Evolutionary conservation across 2,329 filamentous ascomycete genomes (phyloP).

Genomic region (Apiospora phragmitis): DNA sequence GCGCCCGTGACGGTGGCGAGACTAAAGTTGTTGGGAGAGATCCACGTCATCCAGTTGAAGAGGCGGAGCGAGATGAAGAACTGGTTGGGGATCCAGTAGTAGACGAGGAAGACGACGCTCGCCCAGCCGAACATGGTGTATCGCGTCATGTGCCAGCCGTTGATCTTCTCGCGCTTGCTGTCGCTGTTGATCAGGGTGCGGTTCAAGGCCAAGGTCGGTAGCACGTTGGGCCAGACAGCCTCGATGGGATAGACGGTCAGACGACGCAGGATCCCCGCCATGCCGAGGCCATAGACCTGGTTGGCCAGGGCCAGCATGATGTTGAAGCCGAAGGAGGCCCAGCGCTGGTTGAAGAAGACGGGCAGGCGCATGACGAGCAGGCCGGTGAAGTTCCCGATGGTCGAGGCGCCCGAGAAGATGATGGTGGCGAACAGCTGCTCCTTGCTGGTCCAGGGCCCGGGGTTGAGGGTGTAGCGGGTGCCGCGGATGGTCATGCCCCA

Average conservation of each 20-base stretch:
- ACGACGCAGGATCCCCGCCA: slow-evolving; percentile 47
- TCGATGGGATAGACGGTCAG: slow-evolving; percentile 53
- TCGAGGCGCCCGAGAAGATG: slow-evolving; percentile 59
- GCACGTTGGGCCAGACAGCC: slow-evolving; percentile 53
- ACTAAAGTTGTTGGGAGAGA: slow-evolving; percentile 45
- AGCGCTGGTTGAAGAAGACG: slow-evolving; percentile 51
- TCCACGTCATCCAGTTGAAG: slow-evolving; percentile 49
- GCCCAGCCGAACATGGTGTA: slow-evolving; percentile 48
- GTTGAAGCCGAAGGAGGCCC: slow-evolving; percentile 50
- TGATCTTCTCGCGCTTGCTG: slow-evolving; percentile 37
- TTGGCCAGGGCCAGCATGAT: slow-evolving; percentile 43
- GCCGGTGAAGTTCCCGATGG: slow-evolving; percentile 48
- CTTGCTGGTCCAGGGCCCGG: slow-evolving; percentile 52
- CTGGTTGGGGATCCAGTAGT: slow-evolving; percentile 56
- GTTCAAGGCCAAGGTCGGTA: slow-evolving; percentile 49
- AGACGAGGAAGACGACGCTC: slow-evolving; percentile 42
- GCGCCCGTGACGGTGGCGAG: slow-evolving; percentile 45
- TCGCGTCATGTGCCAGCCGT: slow-evolving; percentile 37
- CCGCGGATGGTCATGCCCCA: slow-evolving; percentile 47
- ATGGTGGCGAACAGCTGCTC: slow-evolving; percentile 61
- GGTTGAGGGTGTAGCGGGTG: slow-evolving; percentile 33
- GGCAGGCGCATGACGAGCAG: slow-evolving; percentile 52
- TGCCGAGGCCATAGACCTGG: slow-evolving; percentile 45
- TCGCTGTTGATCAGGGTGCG: slow-evolving; percentile 43
- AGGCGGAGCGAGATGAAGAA: slow-evolving; percentile 50